Percentiles rank a stretch among this genome's conserved stretches.
Evolutionary conservation across 225 moss, liverwort and hornwort genomes (phyloP).

Genomic region (Neckera pumila): DNA sequence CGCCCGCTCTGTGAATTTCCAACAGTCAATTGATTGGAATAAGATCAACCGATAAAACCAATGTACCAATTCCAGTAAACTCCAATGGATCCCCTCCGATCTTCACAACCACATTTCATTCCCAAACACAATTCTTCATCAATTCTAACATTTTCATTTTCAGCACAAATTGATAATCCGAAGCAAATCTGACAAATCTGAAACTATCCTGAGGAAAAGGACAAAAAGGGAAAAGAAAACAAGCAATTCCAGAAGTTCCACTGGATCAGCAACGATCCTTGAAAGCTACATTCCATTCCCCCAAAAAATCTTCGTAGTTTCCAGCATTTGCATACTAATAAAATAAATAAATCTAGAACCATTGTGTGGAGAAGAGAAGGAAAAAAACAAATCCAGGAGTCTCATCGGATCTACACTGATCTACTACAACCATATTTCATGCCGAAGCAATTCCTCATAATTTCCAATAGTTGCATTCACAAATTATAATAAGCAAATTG

Average conservation of each 20-base stretch:
- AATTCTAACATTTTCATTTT: background rate
- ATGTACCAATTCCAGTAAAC: background rate
- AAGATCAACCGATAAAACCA: background rate
- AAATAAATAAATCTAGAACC: background rate
- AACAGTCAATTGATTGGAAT: background rate
- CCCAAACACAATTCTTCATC: background rate
- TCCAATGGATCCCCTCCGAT: background rate
- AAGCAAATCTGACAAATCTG: background rate
- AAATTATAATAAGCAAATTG: background rate
- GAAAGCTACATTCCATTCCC: background rate
- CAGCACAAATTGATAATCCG: background rate
- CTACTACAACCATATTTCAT: background rate
- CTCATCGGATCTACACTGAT: background rate
- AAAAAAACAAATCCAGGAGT: background rate
- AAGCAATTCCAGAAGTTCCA: background rate
- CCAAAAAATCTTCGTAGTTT: background rate
- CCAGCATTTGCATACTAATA: background rate
- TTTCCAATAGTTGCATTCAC: background rate
- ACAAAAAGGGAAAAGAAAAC: background rate
- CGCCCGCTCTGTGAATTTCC: conserved; percentile 5
- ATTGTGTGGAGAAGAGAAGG: background rate
- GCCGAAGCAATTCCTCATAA: background rate
- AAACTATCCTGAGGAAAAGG: background rate
- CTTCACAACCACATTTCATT: background rate
- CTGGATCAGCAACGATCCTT: background rate